Conservation (phyloP, 2,329 filamentous ascomycete species). For the Microdochium trichocladiopsis region DNA sequence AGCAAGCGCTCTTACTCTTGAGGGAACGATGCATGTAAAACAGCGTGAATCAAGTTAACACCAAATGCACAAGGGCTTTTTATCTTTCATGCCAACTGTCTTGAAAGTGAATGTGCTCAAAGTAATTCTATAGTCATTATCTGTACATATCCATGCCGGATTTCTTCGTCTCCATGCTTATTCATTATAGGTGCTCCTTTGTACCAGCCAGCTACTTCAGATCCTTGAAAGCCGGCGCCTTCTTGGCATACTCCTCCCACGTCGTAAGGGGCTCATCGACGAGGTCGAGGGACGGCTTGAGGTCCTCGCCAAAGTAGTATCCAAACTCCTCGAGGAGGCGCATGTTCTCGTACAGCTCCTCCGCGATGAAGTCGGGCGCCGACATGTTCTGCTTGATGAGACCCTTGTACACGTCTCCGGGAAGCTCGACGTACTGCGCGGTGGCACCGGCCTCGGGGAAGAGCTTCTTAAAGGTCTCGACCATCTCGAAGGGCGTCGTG, state of each 20-base stretch:
- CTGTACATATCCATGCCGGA: too few species aligned
- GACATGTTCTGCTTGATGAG: constrained; percentile 21
- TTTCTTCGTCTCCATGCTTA: too few species aligned
- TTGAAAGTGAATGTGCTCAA: too few species aligned
- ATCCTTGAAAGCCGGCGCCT: constrained; percentile 6
- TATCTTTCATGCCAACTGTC: too few species aligned
- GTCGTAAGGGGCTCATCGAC: constrained; percentile 31
- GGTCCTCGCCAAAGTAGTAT: constrained; percentile 39
- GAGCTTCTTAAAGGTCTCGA: constrained; percentile 28
- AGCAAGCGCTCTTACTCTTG: too few species aligned
- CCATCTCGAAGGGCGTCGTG: constrained; percentile 28
- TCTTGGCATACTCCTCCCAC: constrained; percentile 30
- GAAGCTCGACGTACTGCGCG: constrained; percentile 24
- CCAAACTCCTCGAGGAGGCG: constrained; percentile 41
- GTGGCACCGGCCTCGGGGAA: constrained; percentile 30
- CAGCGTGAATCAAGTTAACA: too few species aligned
- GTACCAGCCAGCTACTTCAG: background rate
- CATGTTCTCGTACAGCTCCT: constrained; percentile 48
- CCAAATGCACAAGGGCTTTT: too few species aligned
- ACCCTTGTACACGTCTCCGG: constrained; percentile 32
- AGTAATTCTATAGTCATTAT: too few species aligned
- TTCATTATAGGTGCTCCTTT: too few species aligned
- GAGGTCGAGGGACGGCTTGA: constrained; percentile 28
- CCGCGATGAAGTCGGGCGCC: constrained; percentile 28
- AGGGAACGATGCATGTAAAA: too few species aligned